Conservation (phyloP, 73 alveolate genomes). For the Paramecium pentaurelia region DNA sequence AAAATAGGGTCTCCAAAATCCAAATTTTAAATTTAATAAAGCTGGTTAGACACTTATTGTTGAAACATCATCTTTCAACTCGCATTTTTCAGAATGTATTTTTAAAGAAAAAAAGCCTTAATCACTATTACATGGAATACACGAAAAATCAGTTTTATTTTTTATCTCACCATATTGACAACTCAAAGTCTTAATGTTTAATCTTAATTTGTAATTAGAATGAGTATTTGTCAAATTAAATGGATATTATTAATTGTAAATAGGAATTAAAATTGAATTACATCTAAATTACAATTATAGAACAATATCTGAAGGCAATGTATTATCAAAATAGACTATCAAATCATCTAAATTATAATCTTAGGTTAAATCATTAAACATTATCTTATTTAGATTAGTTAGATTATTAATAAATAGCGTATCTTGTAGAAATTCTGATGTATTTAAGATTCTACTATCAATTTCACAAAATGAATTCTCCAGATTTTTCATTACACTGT, state of each 20-base stretch:
- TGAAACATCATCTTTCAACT: background rate
- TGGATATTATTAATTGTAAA: background rate
- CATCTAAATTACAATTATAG: background rate
- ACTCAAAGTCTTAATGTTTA: background rate
- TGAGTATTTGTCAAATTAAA: background rate
- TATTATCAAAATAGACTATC: background rate
- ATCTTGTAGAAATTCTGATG: background rate
- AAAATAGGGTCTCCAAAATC: conserved; percentile 47
- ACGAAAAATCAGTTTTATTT: background rate
- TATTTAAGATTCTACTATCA: background rate
- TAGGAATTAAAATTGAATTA: background rate
- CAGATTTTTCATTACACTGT: background rate
- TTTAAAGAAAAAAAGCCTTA: background rate
- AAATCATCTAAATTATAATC: conserved; percentile 25
- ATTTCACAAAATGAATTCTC: background rate
- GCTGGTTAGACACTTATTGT: background rate
- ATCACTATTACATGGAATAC: background rate
- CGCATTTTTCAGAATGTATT: background rate
- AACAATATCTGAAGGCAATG: background rate
- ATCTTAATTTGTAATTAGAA: background rate
- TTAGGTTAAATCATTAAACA: background rate
- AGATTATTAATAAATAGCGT: background rate
- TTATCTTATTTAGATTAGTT: background rate
- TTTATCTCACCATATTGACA: background rate
- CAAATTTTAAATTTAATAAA: background rate